Conservation (phyloP, 2,329 filamentous ascomycete genomes). For the Akanthomyces lecanii region DNA sequence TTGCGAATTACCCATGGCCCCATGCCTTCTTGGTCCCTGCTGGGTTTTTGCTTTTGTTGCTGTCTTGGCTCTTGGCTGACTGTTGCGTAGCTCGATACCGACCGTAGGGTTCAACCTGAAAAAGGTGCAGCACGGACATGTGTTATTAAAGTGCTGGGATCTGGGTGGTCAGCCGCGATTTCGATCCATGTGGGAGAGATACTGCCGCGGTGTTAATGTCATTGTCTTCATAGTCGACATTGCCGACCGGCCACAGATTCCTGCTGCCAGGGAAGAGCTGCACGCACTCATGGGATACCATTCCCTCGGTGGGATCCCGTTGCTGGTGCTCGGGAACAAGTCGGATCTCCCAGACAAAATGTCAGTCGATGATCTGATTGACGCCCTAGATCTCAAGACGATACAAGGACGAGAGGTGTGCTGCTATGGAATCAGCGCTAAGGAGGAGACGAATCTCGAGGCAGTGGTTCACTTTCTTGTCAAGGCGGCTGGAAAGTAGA, state of each 20-base stretch:
- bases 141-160: conserved; percentile 99
- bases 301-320: conserved; percentile 80
- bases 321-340: conserved; percentile 95
- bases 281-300: conserved; percentile 83
- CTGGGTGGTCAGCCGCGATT: conserved; percentile 95
- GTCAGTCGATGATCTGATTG: conserved; percentile 92
- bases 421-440: conserved; percentile 97
- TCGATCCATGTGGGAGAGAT: conserved; percentile 98
- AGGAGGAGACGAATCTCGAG: conserved; percentile 97
- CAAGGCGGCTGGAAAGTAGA: conserved; percentile 71
- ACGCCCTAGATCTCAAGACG: conserved; percentile 81
- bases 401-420: conserved; percentile 92
- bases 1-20: background rate
- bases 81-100: conserved; percentile 76
- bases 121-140: conserved; percentile 94
- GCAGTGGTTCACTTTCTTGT: conserved; percentile 96
- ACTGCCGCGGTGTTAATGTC: conserved; percentile 94
- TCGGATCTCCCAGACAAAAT: conserved; percentile 89
- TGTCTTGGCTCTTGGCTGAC: conserved; percentile 31
- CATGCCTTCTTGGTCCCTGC: background rate
- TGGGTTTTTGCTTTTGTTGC: background rate
- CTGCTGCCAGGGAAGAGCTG: conserved; percentile 85
- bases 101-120: conserved; percentile 99
- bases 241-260: conserved; percentile 74
- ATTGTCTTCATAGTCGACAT: conserved; percentile 99